Evolutionary conservation across 1,139 yeast species (phyloP), one percentile per base, ranked within the genome.

Genomic region (Sugiyamaella neomexicana): DNA sequence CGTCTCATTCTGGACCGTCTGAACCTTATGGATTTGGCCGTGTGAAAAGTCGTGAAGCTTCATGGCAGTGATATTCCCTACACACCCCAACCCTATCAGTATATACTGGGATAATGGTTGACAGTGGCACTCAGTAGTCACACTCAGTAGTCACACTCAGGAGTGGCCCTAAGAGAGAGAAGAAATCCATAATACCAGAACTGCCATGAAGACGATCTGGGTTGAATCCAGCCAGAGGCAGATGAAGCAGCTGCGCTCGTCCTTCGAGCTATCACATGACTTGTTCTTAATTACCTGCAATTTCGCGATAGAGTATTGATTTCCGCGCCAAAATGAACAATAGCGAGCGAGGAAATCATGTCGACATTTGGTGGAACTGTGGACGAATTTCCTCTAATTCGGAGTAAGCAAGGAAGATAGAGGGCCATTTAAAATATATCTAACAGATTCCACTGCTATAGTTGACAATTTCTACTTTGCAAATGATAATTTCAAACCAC

Each of bases 361-460:
- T 40, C 53, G 34, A 58, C 60, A 5, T 72, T 72, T 55, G 59
- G 60, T 46, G 75, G 75, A 12, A 59, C 60, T 42, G 59, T 71
- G 17, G 48, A 57, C 13, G 75, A 70, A 56, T 71, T 71, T 50
- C 72, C 72, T 4, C 69, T 67, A 2, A 60, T 72, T 10, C 60
- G 70, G 61, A 66, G 71, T 65, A 60, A 44, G 68, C 52, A 43
- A 7, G 7, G 2, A 15, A 23, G 41, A 6, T 12, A 12, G 16
- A 29, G 8, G 34, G 7, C 2, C n/a, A 29, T 7, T n/a, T 5
- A 29, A 2, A 29, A 29, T 29, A 9, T 29, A 29, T 2, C 34
- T 43, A 43, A 43, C 46, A 6, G 23, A 13, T 12, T 29, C 5
- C 42, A 15, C 13, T 12, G 16, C 20, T 42, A 2, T 23, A 45